phyloP scores from a whole-genome alignment of 1,139 yeast genomes.

The Blastobotrys buckinghamii region DNA sequence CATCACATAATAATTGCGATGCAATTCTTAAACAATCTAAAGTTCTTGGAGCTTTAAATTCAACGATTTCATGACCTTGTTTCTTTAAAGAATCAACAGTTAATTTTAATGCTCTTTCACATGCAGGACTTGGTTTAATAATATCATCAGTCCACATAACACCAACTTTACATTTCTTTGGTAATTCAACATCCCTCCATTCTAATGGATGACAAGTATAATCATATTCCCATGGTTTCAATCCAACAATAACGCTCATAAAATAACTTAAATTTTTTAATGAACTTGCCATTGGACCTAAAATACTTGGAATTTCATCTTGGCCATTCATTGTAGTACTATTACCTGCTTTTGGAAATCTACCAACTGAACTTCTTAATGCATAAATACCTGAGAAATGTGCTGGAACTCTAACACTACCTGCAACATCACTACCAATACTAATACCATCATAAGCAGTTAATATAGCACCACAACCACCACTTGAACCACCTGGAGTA shows the following conservation, averaged over 20 bases:
- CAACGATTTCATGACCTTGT: conserved; percentile 57
- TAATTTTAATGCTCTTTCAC: conserved; percentile 45
- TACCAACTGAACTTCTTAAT: conserved; percentile 43
- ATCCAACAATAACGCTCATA: conserved; percentile 48
- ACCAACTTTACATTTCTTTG: conserved; percentile 43
- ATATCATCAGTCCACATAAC: conserved; percentile 42
- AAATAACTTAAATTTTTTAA: conserved; percentile 61
- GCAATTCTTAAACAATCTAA: conserved; percentile 37
- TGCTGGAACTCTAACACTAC: conserved; percentile 48
- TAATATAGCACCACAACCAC: conserved; percentile 47
- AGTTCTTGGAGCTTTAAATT: conserved; percentile 45
- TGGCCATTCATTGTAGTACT: conserved; percentile 54
- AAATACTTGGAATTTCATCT: conserved; percentile 48
- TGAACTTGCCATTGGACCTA: conserved; percentile 53
- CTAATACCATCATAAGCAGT: conserved; percentile 38
- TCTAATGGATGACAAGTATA: conserved; percentile 50
- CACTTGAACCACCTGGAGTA: conserved; percentile 46
- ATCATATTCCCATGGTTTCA: conserved; percentile 65
- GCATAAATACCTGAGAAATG: conserved; percentile 45
- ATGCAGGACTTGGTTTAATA: conserved; percentile 57
- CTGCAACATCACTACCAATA: conserved; percentile 55
- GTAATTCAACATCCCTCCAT: conserved; percentile 51
- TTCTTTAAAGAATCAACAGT: conserved; percentile 42
- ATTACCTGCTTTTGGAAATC: conserved; percentile 44
- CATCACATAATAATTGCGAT: conserved; percentile 35